Conservation (phyloP, 805 yeast species). For the Candida incommunis region DNA sequence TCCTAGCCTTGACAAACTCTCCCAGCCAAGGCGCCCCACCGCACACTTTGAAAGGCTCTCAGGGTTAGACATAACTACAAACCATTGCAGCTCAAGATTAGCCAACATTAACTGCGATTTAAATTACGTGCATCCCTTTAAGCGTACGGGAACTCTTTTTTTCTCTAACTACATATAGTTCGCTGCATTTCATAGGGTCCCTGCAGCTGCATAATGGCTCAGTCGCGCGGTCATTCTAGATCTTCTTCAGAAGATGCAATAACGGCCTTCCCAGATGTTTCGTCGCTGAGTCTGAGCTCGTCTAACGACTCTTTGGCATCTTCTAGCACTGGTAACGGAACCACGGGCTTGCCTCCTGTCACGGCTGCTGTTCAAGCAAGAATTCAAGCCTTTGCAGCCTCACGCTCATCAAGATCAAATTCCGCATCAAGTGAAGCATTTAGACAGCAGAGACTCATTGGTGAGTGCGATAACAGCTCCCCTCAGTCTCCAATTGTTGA, state of each 20-base stretch:
- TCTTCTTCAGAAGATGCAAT: background rate
- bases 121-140: too few relatives aligned
- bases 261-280: background rate
- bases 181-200: too few relatives aligned
- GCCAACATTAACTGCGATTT: too few relatives aligned
- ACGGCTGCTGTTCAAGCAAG: constrained; percentile 74
- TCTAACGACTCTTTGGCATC: background rate
- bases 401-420: constrained; percentile 38
- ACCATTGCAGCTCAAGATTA: too few relatives aligned
- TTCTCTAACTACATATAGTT: too few relatives aligned
- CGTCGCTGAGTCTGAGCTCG: background rate
- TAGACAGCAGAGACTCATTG: background rate
- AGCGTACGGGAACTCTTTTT: too few relatives aligned
- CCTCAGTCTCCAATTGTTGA: background rate
- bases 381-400: constrained; percentile 74
- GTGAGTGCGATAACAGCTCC: background rate
- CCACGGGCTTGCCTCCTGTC: constrained; percentile 3
- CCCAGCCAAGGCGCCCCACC: too few relatives aligned
- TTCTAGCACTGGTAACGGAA: background rate
- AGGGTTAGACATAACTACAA: too few relatives aligned
- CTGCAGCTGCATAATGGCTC: too few relatives aligned
- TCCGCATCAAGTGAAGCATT: constrained; percentile 15
- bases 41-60: too few relatives aligned
- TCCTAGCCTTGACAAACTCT: too few relatives aligned
- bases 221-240: background rate